Percentiles rank a stretch among this genome's conserved stretches.
Conservation (phyloP, 1,284 basidiomycete genomes). For the Schizophyllum amplum region DNA sequence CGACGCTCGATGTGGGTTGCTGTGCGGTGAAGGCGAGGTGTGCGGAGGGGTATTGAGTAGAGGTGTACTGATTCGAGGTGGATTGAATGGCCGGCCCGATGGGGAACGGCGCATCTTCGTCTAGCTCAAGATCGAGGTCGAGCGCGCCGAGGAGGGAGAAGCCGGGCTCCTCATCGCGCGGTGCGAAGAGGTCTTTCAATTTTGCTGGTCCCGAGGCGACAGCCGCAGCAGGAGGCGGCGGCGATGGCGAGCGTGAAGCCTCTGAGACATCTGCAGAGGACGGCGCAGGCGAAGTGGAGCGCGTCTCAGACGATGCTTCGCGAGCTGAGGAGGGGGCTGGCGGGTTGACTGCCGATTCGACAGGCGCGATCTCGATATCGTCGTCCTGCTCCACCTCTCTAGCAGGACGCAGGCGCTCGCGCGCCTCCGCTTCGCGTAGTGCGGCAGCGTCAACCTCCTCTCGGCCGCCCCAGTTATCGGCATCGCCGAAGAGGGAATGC, state of each 20-base stretch:
- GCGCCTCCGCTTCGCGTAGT: conserved; percentile 31
- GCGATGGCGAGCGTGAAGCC: conserved; percentile 5
- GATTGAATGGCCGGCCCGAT: conserved; percentile 14
- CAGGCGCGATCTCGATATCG: conserved; percentile 34
- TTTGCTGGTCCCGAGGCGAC: conserved; percentile 15
- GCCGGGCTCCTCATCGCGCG: conserved; percentile 45
- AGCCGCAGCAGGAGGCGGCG: conserved; percentile 12
- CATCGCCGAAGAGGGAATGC: conserved; percentile 41
- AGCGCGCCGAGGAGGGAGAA: conserved; percentile 67
- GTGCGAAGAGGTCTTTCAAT: conserved; percentile 65
- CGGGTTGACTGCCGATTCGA: conserved; percentile 15
- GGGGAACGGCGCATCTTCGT: conserved; percentile 35
- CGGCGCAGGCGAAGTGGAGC: neutral
- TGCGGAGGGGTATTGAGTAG: conserved; percentile 2
- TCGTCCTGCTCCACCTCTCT: conserved; percentile 16
- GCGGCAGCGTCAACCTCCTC: conserved; percentile 47
- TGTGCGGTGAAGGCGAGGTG: conserved; percentile 4
- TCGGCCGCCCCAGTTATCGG: conserved; percentile 43
- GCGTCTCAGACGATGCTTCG: neutral
- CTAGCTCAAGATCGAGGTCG: conserved; percentile 58
- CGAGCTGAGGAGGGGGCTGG: conserved; percentile 15
- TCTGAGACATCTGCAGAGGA: conserved; percentile 11
- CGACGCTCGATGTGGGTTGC: conserved; percentile 2
- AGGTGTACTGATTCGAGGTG: conserved; percentile 8
- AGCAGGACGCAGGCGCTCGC: conserved; percentile 19